phyloP scores from a whole-genome alignment of 108 stramenopile genomes.

The Fistulifera pelliculosa region DNA sequence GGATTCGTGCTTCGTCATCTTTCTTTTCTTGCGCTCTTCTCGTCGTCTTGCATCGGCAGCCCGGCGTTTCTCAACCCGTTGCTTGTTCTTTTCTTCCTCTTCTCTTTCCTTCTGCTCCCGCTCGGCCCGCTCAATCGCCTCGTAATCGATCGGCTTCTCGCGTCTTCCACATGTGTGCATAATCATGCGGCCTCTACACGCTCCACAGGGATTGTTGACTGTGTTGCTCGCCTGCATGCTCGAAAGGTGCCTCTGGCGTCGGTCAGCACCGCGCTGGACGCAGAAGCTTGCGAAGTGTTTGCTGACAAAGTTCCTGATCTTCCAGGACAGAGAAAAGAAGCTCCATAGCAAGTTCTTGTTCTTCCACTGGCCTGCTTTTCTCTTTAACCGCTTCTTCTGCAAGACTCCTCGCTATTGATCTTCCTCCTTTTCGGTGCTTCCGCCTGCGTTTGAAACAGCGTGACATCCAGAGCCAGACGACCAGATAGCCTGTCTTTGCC shows the following conservation, averaged over 20 bases:
- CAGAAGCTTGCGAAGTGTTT: too few relatives aligned
- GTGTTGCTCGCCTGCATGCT: not conserved
- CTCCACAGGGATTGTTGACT: slow-evolving; percentile 19
- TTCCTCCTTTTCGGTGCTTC: too few relatives aligned
- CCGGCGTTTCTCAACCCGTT: slow-evolving; percentile 35
- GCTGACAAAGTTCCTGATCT: too few relatives aligned
- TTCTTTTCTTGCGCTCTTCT: slow-evolving; percentile 39
- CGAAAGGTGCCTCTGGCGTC: too few relatives aligned
- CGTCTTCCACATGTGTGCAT: slow-evolving; percentile 47
- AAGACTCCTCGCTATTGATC: not conserved
- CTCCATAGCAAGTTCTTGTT: slow-evolving; percentile 3
- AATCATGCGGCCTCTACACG: slow-evolving; percentile 47
- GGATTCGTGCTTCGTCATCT: slow-evolving; percentile 26
- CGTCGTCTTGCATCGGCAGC: slow-evolving; percentile 36
- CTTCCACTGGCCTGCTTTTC: not conserved
- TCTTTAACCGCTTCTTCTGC: too few relatives aligned
- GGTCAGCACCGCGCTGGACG: too few relatives aligned
- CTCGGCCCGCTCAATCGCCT: slow-evolving; percentile 43
- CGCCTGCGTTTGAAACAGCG: too few relatives aligned
- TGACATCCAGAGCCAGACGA: slow-evolving; percentile 2
- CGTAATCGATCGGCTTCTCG: slow-evolving; percentile 46
- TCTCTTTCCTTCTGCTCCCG: slow-evolving; percentile 31
- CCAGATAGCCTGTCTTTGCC: slow-evolving; percentile 18
- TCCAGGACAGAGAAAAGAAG: slow-evolving; percentile 1
- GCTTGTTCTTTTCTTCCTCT: slow-evolving; percentile 35